phyloP scores from a whole-genome alignment of 169 alveolate genomes.

The Pseudocohnilembus persalinus region DNA sequence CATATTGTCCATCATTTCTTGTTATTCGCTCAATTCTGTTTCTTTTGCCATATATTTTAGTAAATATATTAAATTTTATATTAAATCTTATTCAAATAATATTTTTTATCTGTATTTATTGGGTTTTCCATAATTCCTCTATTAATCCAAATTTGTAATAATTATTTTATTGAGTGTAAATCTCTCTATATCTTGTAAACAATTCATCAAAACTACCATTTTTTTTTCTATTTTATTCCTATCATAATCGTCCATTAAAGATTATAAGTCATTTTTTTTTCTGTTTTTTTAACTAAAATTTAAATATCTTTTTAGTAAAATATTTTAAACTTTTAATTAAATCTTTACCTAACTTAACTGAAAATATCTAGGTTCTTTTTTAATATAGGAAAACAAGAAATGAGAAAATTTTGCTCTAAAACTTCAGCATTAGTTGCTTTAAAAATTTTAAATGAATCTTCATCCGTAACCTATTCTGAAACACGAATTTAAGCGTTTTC shows the following conservation, averaged over 20 bases:
- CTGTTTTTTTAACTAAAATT: neutral
- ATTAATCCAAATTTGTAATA: conserved; percentile 1
- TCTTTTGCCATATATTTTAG: neutral
- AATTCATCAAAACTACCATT: neutral
- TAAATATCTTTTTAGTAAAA: too few relatives aligned
- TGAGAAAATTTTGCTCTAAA: conserved; percentile 13
- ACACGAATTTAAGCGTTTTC: neutral
- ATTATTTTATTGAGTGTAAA: conserved; percentile 7
- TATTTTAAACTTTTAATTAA: too few relatives aligned
- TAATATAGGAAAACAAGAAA: conserved; percentile 11
- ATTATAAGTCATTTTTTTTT: conserved; percentile 1
- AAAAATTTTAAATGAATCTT: conserved; percentile 21
- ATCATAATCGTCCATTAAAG: neutral
- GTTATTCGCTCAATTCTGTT: neutral
- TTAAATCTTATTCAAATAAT: neutral
- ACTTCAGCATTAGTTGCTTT: conserved; percentile 16
- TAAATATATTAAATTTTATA: neutral
- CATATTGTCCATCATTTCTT: neutral
- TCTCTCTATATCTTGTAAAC: conserved; percentile 16
- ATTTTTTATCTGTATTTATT: conserved; percentile 2
- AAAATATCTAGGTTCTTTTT: conserved; percentile 6
- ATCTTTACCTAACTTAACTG: neutral
- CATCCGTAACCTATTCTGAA: neutral
- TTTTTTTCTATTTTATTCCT: neutral
- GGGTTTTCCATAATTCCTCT: conserved; percentile 12